Evolutionary conservation across 2,329 filamentous ascomycete species (phyloP).

Genomic region (Monosporascus sp.): DNA sequence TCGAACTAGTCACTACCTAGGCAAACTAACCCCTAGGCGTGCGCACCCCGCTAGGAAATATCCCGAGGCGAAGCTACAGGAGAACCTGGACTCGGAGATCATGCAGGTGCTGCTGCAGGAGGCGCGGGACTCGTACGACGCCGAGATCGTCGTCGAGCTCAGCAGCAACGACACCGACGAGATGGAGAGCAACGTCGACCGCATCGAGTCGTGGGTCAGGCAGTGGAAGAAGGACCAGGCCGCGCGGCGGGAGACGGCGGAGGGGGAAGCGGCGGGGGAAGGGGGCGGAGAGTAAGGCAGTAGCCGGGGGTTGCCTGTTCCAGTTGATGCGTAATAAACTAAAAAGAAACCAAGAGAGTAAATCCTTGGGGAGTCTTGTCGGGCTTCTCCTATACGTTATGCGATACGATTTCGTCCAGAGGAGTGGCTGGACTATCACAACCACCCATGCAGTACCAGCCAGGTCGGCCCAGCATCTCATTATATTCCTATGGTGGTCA

Average conservation of each 20-base stretch:
- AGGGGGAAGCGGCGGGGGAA: not conserved
- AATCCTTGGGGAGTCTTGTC: too few species aligned
- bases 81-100: conserved; percentile 95
- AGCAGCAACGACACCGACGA: conserved; percentile 76
- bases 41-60: conserved; percentile 55
- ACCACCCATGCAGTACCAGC: too few species aligned
- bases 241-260: conserved; percentile 18
- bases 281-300: not conserved
- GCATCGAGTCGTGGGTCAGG: conserved; percentile 75
- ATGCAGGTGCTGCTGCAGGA: conserved; percentile 93
- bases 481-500: too few species aligned
- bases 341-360: too few species aligned
- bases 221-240: conserved; percentile 71
- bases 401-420: too few species aligned
- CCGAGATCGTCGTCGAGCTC: conserved; percentile 84
- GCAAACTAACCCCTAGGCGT: too few species aligned
- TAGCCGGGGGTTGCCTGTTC: not conserved
- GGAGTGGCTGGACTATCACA: too few species aligned
- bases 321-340: too few species aligned
- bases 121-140: conserved; percentile 78
- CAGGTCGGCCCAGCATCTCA: too few species aligned
- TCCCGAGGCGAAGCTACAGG: conserved; percentile 79
- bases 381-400: too few species aligned
- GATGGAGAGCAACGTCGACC: conserved; percentile 81
- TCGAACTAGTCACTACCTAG: too few species aligned